Evolutionary conservation across 805 yeast species (phyloP).

Genomic region (Starmerella etchellsii): DNA sequence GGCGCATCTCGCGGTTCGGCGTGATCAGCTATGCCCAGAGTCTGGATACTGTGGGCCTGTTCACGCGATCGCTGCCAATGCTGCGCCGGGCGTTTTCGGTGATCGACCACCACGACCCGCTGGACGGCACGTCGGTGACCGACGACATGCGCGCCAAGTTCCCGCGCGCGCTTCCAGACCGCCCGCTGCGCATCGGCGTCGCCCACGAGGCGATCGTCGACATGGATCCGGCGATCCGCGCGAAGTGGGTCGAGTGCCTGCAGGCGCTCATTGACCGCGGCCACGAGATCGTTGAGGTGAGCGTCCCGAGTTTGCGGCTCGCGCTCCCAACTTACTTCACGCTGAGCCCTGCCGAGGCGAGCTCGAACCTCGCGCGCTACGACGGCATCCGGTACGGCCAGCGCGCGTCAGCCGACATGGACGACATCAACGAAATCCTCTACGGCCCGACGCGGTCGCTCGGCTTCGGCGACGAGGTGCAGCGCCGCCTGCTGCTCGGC

Average conservation of each 20-base stretch:
- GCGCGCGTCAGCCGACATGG: slow-evolving; percentile 30
- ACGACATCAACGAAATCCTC: slow-evolving; percentile 27
- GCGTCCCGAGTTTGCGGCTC: slow-evolving; percentile 53
- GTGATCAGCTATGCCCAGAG: slow-evolving; percentile 87
- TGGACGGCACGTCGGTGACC: slow-evolving; percentile 59
- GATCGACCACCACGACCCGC: slow-evolving; percentile 48
- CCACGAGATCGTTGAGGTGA: slow-evolving; percentile 45
- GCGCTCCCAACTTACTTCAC: slow-evolving; percentile 77
- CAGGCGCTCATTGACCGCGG: slow-evolving; percentile 35
- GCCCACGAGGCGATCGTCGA: slow-evolving; percentile 56
- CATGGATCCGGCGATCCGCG: slow-evolving; percentile 36
- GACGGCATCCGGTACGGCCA: slow-evolving; percentile 84
- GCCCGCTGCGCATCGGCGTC: slow-evolving; percentile 49
- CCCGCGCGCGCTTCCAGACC: background rate
- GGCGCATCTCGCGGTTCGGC: slow-evolving; percentile 84
- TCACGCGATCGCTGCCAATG: slow-evolving; percentile 39
- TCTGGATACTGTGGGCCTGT: slow-evolving; percentile 83
- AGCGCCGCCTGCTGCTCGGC: slow-evolving; percentile 72
- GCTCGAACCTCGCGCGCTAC: slow-evolving; percentile 77
- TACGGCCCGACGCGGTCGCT: slow-evolving; percentile 46
- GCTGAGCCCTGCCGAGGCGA: slow-evolving; percentile 83
- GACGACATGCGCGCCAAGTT: slow-evolving; percentile 15
- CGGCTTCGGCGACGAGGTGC: slow-evolving; percentile 74
- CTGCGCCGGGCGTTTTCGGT: slow-evolving; percentile 40
- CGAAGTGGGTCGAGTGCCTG: slow-evolving; percentile 38